phyloP scores from a whole-genome alignment of 495 filamentous ascomycete genomes.

The Aspergillus ellipticus region DNA sequence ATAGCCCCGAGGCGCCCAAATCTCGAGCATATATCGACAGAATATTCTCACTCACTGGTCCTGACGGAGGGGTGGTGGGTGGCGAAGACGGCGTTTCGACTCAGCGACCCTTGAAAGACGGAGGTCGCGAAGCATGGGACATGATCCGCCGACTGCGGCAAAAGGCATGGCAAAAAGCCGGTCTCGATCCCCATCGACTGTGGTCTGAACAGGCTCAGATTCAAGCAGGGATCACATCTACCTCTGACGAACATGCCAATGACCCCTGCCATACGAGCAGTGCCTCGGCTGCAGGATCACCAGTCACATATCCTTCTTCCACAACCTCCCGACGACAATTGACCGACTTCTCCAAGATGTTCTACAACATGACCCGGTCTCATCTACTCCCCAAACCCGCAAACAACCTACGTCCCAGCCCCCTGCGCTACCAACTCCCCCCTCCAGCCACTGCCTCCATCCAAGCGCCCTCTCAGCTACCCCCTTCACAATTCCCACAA shows the following conservation, averaged over 20 bases:
- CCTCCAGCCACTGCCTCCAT: constrained; percentile 9
- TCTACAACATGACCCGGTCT: constrained; percentile 39
- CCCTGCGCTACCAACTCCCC: constrained; percentile 26
- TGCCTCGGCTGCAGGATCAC: constrained; percentile 3
- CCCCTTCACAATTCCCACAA: constrained; percentile 12
- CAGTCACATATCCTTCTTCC: background rate
- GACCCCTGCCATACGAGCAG: constrained; percentile 15
- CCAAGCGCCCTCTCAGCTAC: constrained; percentile 5
- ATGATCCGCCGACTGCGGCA: constrained; percentile 52
- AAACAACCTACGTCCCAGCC: constrained; percentile 23
- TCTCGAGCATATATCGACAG: constrained; percentile 50
- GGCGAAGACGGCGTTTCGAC: constrained; percentile 48
- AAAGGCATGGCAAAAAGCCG: constrained; percentile 49
- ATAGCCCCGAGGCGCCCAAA: constrained; percentile 43
- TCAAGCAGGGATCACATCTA: constrained; percentile 30
- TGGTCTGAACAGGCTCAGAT: constrained; percentile 49
- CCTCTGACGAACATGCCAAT: constrained; percentile 19
- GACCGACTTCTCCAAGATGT: constrained; percentile 34
- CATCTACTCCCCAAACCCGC: constrained; percentile 26
- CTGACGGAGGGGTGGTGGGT: constrained; percentile 49
- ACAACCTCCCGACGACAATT: constrained; percentile 16
- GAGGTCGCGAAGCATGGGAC: constrained; percentile 52
- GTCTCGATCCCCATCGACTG: constrained; percentile 41
- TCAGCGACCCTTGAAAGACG: constrained; percentile 47
- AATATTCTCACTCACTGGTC: constrained; percentile 49